phyloP scores from a whole-genome alignment of 2,329 filamentous ascomycete genomes.

The Fusarium liriodendri region DNA sequence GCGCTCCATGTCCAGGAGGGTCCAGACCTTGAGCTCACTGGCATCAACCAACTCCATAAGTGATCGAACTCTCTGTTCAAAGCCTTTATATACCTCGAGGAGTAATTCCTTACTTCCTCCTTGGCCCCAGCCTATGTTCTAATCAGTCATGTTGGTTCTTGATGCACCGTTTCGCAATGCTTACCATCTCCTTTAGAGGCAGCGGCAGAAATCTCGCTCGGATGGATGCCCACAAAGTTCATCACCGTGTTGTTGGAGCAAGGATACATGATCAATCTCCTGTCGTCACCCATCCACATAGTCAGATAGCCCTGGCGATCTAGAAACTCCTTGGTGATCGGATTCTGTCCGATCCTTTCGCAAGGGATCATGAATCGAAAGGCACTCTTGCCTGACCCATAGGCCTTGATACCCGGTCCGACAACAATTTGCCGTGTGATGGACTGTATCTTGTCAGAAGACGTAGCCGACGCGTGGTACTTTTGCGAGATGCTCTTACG shows the following conservation, averaged over 20 bases:
- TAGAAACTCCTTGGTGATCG: slow-evolving; percentile 24
- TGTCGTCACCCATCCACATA: slow-evolving; percentile 56
- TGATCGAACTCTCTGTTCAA: slow-evolving; percentile 53
- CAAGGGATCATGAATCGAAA: slow-evolving; percentile 64
- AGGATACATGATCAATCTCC: slow-evolving; percentile 60
- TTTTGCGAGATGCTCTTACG: slow-evolving; percentile 41
- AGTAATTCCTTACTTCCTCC: slow-evolving; percentile 51
- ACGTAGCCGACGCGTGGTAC: fast-evolving
- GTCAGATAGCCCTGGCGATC: slow-evolving; percentile 24
- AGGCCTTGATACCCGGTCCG: slow-evolving; percentile 45
- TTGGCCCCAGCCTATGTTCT: slow-evolving; percentile 53
- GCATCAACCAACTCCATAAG: slow-evolving; percentile 58
- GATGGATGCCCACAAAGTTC: slow-evolving; percentile 66
- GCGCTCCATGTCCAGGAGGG: slow-evolving; percentile 70
- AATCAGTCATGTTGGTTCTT: slow-evolving; percentile 6
- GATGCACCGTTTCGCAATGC: fast-evolving
- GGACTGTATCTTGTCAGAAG: slow-evolving; percentile 8
- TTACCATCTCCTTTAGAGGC: slow-evolving; percentile 17
- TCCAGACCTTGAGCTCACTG: slow-evolving; percentile 65
- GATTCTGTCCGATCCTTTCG: slow-evolving; percentile 47
- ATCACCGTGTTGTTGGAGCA: slow-evolving; percentile 56
- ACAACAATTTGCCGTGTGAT: slow-evolving; percentile 39
- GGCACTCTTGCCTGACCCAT: slow-evolving; percentile 63
- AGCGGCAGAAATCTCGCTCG: slow-evolving; percentile 35
- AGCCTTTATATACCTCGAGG: slow-evolving; percentile 54